Conservation (phyloP, 495 filamentous ascomycete genomes). For the Astrothelium macrocarpum region DNA sequence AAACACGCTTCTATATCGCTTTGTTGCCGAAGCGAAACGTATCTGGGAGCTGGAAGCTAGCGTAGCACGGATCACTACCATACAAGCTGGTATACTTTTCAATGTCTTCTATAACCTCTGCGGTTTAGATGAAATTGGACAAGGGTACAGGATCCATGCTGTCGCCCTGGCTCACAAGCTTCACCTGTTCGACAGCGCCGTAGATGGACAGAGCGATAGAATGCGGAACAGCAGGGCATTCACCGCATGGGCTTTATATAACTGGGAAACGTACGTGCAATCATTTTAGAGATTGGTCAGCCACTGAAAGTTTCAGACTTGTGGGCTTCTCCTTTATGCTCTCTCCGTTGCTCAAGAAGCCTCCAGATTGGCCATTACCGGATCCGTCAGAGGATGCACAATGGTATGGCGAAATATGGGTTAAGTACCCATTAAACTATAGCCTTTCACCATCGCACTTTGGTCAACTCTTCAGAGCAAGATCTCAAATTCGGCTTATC, state of each 20-base stretch:
- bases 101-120: neutral
- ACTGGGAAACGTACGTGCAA: neutral
- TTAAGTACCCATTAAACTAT: neutral
- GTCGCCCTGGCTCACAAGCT: neutral
- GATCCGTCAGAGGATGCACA: neutral
- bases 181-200: neutral
- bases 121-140: neutral
- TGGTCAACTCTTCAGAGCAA: neutral
- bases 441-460: neutral
- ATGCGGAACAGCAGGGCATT: neutral
- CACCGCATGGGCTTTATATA: neutral
- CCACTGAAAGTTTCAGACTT: neutral
- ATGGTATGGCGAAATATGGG: neutral
- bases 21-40: slow-evolving; percentile 4
- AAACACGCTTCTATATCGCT: neutral
- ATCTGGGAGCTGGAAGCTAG: slow-evolving; percentile 3
- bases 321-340: neutral
- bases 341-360: neutral
- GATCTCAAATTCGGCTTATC: neutral
- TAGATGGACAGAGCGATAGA: neutral
- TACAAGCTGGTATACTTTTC: neutral
- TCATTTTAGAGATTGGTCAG: neutral
- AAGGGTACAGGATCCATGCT: neutral
- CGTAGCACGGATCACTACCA: neutral
- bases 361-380: neutral